Evolutionary conservation across 73 alveolate genomes (phyloP).

Genomic region (Uronychia setigera): DNA sequence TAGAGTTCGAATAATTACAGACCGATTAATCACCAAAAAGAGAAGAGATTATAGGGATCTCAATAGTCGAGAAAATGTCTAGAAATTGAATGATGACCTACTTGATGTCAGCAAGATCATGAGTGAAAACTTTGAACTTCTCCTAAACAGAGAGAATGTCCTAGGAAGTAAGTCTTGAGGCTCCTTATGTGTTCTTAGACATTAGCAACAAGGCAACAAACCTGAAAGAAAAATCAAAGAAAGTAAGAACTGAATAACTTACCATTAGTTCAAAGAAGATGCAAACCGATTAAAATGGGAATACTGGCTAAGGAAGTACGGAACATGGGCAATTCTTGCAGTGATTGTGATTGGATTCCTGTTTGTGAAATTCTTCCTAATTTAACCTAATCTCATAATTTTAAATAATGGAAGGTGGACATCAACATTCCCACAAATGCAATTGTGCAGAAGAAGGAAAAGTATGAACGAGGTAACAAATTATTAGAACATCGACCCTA

Average conservation of each 20-base stretch:
- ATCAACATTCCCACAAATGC: conserved; percentile 44
- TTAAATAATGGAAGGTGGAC: conserved; percentile 20
- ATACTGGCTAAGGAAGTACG: conserved; percentile 65
- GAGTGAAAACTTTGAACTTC: conserved; percentile 86
- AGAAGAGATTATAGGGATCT: conserved; percentile 75
- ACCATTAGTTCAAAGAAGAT: conserved; percentile 51
- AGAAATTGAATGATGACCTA: conserved; percentile 77
- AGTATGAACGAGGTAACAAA: neutral
- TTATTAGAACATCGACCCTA: conserved; percentile 30
- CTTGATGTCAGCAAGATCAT: conserved; percentile 82
- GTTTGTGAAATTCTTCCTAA: conserved; percentile 7
- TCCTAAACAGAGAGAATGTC: conserved; percentile 80
- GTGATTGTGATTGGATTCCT: conserved; percentile 2
- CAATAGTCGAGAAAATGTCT: conserved; percentile 63
- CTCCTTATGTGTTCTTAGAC: neutral
- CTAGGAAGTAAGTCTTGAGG: conserved; percentile 42
- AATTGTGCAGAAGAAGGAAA: conserved; percentile 62
- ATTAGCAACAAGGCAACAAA: conserved; percentile 54
- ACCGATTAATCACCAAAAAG: conserved; percentile 80
- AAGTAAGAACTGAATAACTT: conserved; percentile 7
- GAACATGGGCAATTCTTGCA: conserved; percentile 14
- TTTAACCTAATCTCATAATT: too few relatives aligned
- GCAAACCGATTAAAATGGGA: conserved; percentile 56
- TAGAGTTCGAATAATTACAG: conserved; percentile 11
- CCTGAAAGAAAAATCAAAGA: conserved; percentile 57